Evolutionary conservation across 1,284 basidiomycete species (phyloP), one percentile per base, ranked within the genome.

Genomic region (Leccinum subspadiceum): DNA sequence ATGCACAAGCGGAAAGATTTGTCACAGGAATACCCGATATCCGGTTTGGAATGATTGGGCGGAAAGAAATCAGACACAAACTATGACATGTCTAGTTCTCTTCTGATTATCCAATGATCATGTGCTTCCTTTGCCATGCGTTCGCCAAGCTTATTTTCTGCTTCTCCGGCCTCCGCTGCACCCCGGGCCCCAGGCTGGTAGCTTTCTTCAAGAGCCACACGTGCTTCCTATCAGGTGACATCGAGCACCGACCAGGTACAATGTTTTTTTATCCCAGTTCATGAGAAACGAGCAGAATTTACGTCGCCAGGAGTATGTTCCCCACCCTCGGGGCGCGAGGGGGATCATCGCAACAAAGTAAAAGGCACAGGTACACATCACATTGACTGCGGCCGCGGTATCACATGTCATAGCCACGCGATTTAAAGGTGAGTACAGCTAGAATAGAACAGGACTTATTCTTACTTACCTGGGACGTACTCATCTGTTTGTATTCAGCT

Each of bases 1-100:
- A 87, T 67, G 84, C 82, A 9, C 86, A 89, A 75, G 85, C 86
- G 2, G 83, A 81, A 59, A 77, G 81, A 58, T 81, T 89, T 65
- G 80, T 79, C n/a, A 84, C 80, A 61, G 86, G 85, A 1, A 71
- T 84, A 44, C 88, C 87, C 5, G 49, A 60, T 1, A 67, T 72
- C 64, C 81, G 82, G 57, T 89, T 89, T 66, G 72, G 64, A n/a
- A 80, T 78, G 68, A 80, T 90, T 57, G 81, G 84, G 15, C 78
- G 72, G 56, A 87, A 84, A 70, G 84, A 89, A 71, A 82, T 88
- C 62, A 84, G 76, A 65, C 86, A 88, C 68, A 87, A 86, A 65
- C 67, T 88, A 46, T 85, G 66, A 70, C 49, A n/a, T 26, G 24
- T 54, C 26, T 26, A 22, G 56, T 35, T 29, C 2, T 54, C 20